These are phyloP conservation scores for Laetiporus sulphureus DNA, from an alignment of 1,284 basidiomycete genomes.

Conservation along the genomic window DNA sequence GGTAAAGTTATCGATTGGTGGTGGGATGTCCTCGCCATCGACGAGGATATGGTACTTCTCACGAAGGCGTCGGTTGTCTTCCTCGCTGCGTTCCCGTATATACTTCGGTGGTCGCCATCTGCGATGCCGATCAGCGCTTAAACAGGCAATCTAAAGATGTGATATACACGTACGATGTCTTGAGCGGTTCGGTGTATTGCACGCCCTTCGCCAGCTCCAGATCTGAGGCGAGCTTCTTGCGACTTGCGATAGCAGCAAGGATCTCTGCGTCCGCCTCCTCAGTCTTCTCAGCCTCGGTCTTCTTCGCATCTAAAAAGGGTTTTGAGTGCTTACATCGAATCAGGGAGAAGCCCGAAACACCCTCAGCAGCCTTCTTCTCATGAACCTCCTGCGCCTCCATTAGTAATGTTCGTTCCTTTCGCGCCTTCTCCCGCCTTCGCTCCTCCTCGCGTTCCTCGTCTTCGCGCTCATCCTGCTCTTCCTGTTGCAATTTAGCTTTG, in stretches of 20 bases:
- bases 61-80: constrained; percentile 70
- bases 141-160: not conserved
- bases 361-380: constrained; percentile 71
- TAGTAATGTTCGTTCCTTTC: constrained; percentile 80
- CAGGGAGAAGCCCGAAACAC: constrained; percentile 31
- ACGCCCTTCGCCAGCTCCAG: constrained; percentile 93
- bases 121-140: constrained; percentile 3
- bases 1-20: constrained; percentile 87
- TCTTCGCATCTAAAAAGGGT: constrained; percentile 63
- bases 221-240: constrained; percentile 88
- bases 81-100: constrained; percentile 65
- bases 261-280: constrained; percentile 90
- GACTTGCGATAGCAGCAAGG: constrained; percentile 85
- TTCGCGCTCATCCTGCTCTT: constrained; percentile 61
- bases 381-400: constrained; percentile 93
- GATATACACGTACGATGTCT: constrained; percentile 56
- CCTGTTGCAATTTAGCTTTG: constrained; percentile 43
- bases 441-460: constrained; percentile 78
- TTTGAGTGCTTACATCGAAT: constrained; percentile 7
- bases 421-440: constrained; percentile 58
- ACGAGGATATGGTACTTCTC: constrained; percentile 91
- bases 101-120: constrained; percentile 89
- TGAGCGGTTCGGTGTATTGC: constrained; percentile 81
- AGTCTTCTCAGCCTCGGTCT: constrained; percentile 76
- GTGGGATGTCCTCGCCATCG: constrained; percentile 90